Base-by-base conservation (phyloP, 2,329 filamentous ascomycete species). In the Pestalotiopsis sp. region DNA sequence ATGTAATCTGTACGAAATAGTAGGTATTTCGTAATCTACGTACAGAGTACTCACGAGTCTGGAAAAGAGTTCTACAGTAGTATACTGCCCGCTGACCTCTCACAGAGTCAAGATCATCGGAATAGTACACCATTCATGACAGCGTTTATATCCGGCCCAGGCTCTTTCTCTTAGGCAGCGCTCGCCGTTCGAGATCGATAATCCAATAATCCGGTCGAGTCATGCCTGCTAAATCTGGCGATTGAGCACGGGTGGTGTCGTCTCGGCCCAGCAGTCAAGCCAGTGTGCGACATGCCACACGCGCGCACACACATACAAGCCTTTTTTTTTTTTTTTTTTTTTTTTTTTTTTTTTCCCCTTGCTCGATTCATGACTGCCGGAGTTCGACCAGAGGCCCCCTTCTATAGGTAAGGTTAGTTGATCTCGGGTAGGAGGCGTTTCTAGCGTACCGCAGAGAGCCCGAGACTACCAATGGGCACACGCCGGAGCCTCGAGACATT, bases 391-490 rank as follows among this genome's bases (percentile, higher is more conserved):
- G 6, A 52, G 45, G 20, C 17, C 17, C 45, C 14, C 31, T 36
- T 36, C 31, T 36, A 36, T 36, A n/a, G 14, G 45, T 23, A n/a
- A n/a, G n/a, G n/a, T n/a, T n/a, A 9, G 7, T 17, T 52, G 14
- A 52, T n/a, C 45, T 52, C 45, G n/a, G 45, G 17, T 52, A 23
- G 45, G 20, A 52, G 45, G 45, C 57, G 59, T 39, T 20, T 39
- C 59, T 36, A 62, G 45, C 20, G 17, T 52, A n/a, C 63, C 63
- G 63, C 49, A 57, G 49, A 66, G 49, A 56, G 63, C 63, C 63
- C 63, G 63, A 66, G 31, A 12, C 41, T 27, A 57, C 63, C 23
- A 66, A 66, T 58, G 45, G 31, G 45, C 20, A 14, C 23, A 36
- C 39, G 20, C 31, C 20, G 20, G 11, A 58, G n/a, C 14, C 27